Evolutionary conservation across 2,329 filamentous ascomycete genomes (phyloP), one percentile per base, ranked within the genome.

Genomic region (Aspergillus costaricaensis): DNA sequence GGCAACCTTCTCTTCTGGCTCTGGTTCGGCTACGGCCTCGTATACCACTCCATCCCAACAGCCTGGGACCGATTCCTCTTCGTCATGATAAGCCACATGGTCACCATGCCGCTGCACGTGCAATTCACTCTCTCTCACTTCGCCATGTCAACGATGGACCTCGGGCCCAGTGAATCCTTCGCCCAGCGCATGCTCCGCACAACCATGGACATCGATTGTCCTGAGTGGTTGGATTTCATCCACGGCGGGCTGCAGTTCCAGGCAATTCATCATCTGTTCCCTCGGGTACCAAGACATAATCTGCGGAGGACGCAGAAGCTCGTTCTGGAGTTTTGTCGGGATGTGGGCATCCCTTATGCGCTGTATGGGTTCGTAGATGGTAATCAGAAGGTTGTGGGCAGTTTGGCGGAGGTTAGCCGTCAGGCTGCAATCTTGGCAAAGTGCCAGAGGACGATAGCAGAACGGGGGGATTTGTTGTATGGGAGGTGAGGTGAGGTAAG

Each of bases 121-220:
- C 92, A 96, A 74, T 95, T 96, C 71, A 95, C 91, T 0, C 84
- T 96, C n/a, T 94, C 90, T 1, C 92, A 96, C 74, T 96, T 95
- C 76, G 91, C 91, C 61, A 96, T 96, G 92, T 92, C 90, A 67
- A 96, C 92, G 0, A 84, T 90, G 5, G 91, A 96, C 69, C 82
- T 96, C 4, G 92, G 92, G 0, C 87, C 89, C 0, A 80, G 86
- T 53, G 92, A 96, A 73, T 94, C 90, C 0, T 96, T 96, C 74
- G 86, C 92, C 0, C 92, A 96, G 76, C 90, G 88, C 73, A 94
- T 95, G 88, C 82, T 96, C 49, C 87, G 92, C 65, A 96, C 92
- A 0, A 96, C 92, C 6, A 96, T 96, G 92, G 91, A 96, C 65
- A 87, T 96, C 14, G 91, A 94, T 70, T 96, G 92, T 71, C 91